phyloP scores from a whole-genome alignment of 768 basidiomycete species.

The Pleurotus djamor region DNA sequence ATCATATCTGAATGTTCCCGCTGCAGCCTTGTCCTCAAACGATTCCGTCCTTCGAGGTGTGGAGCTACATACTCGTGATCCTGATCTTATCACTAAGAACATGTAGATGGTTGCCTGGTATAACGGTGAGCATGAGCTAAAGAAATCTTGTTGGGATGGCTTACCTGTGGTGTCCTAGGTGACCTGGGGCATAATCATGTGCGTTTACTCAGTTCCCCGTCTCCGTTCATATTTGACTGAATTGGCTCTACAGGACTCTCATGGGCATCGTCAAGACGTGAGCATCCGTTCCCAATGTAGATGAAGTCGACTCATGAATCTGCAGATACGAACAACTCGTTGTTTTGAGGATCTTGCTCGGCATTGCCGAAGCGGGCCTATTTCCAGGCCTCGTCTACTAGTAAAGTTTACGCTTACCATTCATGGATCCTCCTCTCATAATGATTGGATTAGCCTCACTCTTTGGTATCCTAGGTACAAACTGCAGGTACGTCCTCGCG shows the following conservation, averaged over 20 bases:
- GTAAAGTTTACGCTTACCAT: conserved; percentile 27
- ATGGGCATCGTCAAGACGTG: conserved; percentile 73
- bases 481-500: conserved; percentile 36
- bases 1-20: not conserved
- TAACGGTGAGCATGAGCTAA: conserved; percentile 40
- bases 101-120: conserved; percentile 60
- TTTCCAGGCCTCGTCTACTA: conserved; percentile 78
- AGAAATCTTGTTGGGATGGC: not conserved
- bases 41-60: conserved; percentile 61
- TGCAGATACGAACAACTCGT: conserved; percentile 62
- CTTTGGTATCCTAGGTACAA: conserved; percentile 68
- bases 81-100: not conserved
- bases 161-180: conserved; percentile 30
- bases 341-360: conserved; percentile 55
- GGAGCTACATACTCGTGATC: conserved; percentile 10
- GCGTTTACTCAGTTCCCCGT: conserved; percentile 11
- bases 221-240: not conserved
- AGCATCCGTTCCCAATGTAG: conserved; percentile 2
- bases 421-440: not conserved
- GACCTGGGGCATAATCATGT: conserved; percentile 67
- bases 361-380: conserved; percentile 66
- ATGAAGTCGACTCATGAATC: not conserved
- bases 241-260: conserved; percentile 37
- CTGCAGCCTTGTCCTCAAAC: conserved; percentile 52
- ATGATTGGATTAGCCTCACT: conserved; percentile 40